Evolutionary conservation across 2,329 filamentous ascomycete species (phyloP).

Genomic region (Raffaelea deltoideospora): DNA sequence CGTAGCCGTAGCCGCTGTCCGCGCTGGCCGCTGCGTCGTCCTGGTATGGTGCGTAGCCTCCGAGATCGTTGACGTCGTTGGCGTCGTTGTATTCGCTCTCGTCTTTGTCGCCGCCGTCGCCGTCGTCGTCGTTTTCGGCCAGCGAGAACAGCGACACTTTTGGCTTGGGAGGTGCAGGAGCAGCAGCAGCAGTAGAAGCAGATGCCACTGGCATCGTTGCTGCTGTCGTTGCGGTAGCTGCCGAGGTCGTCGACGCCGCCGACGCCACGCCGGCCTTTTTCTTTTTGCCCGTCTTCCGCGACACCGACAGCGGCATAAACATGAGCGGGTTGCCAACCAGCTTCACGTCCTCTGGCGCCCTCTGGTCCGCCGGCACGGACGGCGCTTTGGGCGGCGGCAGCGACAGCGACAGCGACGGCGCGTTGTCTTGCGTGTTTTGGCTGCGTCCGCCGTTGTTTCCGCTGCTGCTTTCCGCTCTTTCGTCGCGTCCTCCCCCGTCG

Average conservation of each 20-base stretch:
- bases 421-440: too few species aligned
- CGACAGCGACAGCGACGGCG: conserved; percentile 11
- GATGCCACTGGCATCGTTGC: conserved; percentile 5
- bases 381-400: conserved; percentile 28
- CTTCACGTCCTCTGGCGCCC: conserved; percentile 49
- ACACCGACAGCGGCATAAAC: conserved; percentile 81
- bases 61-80: conserved; percentile 9
- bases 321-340: conserved; percentile 65
- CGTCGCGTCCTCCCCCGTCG: conserved; percentile 2
- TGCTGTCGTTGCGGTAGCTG: conserved; percentile 4
- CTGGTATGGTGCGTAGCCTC: too few species aligned
- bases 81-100: conserved; percentile 3
- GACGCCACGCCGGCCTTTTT: conserved; percentile 24
- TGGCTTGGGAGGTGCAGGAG: conserved; percentile 27
- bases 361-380: conserved; percentile 39
- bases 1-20: conserved; percentile 24
- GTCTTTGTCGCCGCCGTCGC: conserved; percentile 3
- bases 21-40: too few species aligned
- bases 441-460: too few species aligned
- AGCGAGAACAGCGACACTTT: conserved; percentile 60
- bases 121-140: conserved; percentile 27
- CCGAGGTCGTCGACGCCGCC: background rate
- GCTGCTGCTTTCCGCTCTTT: background rate
- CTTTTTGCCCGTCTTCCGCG: conserved; percentile 58
- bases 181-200: background rate